Evolutionary conservation across 345 rosid genomes (phyloP).

Genomic region (Theobroma cacao): DNA sequence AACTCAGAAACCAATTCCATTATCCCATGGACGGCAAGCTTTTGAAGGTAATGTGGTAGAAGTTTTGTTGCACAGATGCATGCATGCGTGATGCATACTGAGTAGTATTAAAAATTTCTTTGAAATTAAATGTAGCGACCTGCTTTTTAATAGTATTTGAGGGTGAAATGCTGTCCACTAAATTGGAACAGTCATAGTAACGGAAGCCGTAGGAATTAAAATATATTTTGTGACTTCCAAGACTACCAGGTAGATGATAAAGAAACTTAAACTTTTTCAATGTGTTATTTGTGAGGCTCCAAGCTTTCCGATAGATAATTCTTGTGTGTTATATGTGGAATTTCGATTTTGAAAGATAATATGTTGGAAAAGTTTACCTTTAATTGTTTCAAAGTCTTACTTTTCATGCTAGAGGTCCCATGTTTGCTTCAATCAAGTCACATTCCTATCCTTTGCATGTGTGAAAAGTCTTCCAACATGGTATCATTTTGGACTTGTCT

Average conservation of each 20-base stretch:
- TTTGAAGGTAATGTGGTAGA: constrained; percentile 7
- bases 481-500: not conserved
- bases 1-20: not conserved
- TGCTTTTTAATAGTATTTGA: not conserved
- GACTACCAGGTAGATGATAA: not conserved
- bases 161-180: not conserved
- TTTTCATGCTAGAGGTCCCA: not conserved
- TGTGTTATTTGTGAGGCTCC: too few species aligned
- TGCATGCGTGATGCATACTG: not conserved
- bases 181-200: not conserved
- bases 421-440: not conserved
- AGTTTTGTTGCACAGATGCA: not conserved
- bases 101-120: not conserved
- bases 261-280: not conserved
- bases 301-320: not conserved
- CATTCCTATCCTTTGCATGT: not conserved
- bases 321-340: not conserved
- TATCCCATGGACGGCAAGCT: not conserved
- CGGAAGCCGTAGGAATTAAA: not conserved
- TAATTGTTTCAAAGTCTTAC: not conserved
- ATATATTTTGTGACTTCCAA: not conserved
- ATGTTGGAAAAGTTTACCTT: not conserved
- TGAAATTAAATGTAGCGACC: not conserved
- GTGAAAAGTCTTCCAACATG: not conserved
- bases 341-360: not conserved